phyloP scores from a whole-genome alignment of 2,329 filamentous ascomycete species.

The Nemania sp. region DNA sequence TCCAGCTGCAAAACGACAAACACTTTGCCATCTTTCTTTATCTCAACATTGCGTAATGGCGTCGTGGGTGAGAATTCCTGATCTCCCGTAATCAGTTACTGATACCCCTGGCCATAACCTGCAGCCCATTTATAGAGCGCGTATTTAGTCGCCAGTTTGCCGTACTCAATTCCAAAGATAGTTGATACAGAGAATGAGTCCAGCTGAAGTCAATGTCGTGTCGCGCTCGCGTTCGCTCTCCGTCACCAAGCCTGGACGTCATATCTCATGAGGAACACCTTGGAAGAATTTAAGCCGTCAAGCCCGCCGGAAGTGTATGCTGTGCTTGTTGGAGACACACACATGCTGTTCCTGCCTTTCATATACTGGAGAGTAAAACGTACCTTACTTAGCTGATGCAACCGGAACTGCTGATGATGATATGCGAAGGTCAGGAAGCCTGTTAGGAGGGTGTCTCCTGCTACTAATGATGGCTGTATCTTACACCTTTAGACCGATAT shows the following conservation, averaged over 20 bases:
- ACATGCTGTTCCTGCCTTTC: neutral
- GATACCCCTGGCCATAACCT: conserved; percentile 22
- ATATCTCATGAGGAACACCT: neutral
- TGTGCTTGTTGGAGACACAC: neutral
- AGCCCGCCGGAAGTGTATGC: neutral
- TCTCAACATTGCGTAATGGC: conserved; percentile 5
- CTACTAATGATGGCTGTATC: neutral
- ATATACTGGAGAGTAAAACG: neutral
- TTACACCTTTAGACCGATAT: neutral
- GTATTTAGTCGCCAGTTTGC: conserved; percentile 16
- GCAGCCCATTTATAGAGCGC: conserved; percentile 16
- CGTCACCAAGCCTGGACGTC: neutral
- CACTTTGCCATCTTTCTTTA: too few species aligned
- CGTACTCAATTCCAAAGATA: conserved; percentile 13
- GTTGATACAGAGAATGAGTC: conserved; percentile 15
- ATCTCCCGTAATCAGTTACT: conserved; percentile 19
- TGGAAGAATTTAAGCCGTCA: neutral
- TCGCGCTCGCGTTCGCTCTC: neutral
- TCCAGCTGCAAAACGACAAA: neutral
- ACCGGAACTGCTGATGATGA: neutral
- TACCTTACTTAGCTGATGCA: neutral
- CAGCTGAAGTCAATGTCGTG: neutral
- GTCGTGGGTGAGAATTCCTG: conserved; percentile 20
- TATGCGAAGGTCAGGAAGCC: neutral
- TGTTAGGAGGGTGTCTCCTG: neutral